Base-by-base conservation (phyloP, 78 protist species). In the Salpingoeca rosetta region DNA sequence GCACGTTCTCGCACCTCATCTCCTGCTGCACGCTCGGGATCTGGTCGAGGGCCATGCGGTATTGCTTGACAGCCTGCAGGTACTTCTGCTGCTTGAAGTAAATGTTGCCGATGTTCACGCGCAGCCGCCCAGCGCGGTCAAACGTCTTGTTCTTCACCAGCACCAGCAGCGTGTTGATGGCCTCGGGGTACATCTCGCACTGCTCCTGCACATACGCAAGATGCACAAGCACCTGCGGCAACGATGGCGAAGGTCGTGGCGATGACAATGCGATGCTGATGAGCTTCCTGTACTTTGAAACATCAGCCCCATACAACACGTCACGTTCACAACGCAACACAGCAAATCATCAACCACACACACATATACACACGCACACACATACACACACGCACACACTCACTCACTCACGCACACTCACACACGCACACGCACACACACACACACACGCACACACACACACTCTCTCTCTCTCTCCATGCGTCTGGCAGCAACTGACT, bases 21-120 rank as follows among this genome's bases (percentile, higher is more conserved):
- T 85, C 82, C 44, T 72, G 85, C 41, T 89, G 85, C 38, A 85
- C 28, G 2, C 3, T 1, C 25, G 93, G 89, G 56, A 95, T 84
- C 81, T 91, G 94, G 40, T 93, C 97, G 11, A 93, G 85, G 10
- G 96, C 93, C 94, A 93, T 93, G 28, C 91, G 74, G 89, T 88
- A 92, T 92, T 87, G 87, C 88, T 93, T 93, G 88, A 93, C 90
- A 31, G 97, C 96, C 1, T 44, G 31, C n/a, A 85, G 83, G 85
- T 85, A 92, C 45, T 91, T 87, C 78, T 85, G 44, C 86, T 90
- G 95, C 87, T 91, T 90, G 85, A 65, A 90, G 92, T 87, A 89
- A 44, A 95, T 91, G 93, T 93, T 93, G 41, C 96, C 97, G 86
- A 95, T 93, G 86, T 95, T 95, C 79, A 95, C 90, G 40, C 95